Conservation (phyloP, 345 rosid genomes). For the Eucalyptus tenuipes region DNA sequence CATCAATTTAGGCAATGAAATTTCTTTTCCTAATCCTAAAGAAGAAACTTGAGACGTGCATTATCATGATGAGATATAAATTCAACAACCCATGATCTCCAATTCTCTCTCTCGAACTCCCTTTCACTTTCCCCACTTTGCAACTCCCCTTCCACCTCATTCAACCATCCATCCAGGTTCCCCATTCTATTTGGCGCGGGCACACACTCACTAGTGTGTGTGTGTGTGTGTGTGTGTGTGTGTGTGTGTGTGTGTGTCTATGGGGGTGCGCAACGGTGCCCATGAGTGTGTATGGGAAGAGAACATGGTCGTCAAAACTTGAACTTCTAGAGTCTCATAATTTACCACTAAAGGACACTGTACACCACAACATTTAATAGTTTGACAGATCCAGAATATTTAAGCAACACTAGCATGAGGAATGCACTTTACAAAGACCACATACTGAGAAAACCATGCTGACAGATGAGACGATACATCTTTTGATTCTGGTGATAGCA, state of each 20-base stretch:
- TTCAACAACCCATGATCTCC: background rate
- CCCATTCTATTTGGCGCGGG: background rate
- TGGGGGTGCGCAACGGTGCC: background rate
- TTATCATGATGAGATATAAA: background rate
- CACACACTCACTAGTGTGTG: background rate
- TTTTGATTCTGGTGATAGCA: background rate
- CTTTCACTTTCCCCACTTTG: background rate
- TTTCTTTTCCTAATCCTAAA: no score
- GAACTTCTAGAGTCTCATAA: background rate
- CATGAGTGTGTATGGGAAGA: background rate
- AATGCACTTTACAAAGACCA: background rate
- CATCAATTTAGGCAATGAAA: slow-evolving; percentile 6
- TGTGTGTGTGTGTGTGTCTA: background rate
- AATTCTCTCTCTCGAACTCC: background rate
- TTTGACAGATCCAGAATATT: background rate
- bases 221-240: no score
- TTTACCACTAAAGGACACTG: background rate
- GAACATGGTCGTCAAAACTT: background rate
- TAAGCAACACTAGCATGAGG: background rate
- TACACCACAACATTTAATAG: background rate
- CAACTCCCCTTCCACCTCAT: background rate
- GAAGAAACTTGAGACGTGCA: no score
- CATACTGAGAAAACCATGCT: background rate
- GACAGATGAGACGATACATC: background rate
- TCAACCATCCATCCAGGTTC: background rate